Conservation (phyloP, 2,329 filamentous ascomycete genomes). For the Gaeumannomyces tritici region DNA sequence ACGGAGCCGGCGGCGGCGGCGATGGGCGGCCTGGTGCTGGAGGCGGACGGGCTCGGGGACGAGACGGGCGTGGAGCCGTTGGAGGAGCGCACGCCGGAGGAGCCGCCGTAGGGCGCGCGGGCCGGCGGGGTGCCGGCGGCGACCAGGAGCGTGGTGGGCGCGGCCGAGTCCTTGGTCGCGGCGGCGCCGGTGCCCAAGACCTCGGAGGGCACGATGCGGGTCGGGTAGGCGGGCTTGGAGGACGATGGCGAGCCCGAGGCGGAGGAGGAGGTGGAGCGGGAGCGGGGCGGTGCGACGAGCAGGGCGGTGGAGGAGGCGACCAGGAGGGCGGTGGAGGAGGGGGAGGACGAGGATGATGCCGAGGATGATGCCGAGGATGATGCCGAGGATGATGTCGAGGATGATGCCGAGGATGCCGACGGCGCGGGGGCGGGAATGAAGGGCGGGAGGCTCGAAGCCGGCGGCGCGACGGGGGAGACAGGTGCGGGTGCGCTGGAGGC, state of each 20-base stretch:
- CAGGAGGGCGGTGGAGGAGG: not conserved
- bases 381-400: not conserved
- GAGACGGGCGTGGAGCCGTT: not conserved
- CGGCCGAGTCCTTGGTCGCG: not conserved
- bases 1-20: not conserved
- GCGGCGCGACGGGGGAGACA: no score
- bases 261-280: not conserved
- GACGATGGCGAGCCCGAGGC: not conserved
- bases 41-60: not conserved
- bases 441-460: no score
- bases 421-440: no score
- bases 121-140: not conserved
- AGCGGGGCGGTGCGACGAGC: not conserved
- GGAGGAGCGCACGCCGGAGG: not conserved
- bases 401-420: not conserved
- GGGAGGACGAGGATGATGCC: not conserved
- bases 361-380: not conserved
- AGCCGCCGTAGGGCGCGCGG: not conserved
- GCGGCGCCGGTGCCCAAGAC: not conserved
- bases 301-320: not conserved
- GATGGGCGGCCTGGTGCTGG: not conserved
- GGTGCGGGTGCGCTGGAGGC: no score
- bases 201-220: not conserved
- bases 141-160: conserved; percentile 2
- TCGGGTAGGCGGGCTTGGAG: not conserved